phyloP scores from a whole-genome alignment of 2,329 filamentous ascomycete genomes.

The Didymella segeticola region DNA sequence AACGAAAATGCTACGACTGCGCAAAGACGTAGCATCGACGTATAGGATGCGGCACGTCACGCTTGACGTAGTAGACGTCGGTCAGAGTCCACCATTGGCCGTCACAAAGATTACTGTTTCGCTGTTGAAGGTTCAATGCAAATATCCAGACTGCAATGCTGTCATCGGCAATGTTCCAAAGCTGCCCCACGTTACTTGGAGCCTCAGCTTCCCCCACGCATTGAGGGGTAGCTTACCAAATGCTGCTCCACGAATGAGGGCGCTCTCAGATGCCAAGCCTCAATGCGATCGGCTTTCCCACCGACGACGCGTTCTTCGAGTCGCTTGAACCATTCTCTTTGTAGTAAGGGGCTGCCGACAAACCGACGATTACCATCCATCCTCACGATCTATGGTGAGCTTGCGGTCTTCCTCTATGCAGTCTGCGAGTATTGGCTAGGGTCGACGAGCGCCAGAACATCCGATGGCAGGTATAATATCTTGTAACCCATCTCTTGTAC shows the following conservation, averaged over 20 bases:
- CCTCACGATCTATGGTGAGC: neutral
- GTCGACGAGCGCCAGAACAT: neutral
- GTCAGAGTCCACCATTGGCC: neutral
- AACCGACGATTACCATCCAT: constrained; percentile 2
- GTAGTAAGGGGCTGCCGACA: constrained; percentile 14
- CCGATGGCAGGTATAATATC: neutral
- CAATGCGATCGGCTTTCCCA: constrained; percentile 13
- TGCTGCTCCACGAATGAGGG: constrained; percentile 9
- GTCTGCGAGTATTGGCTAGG: neutral
- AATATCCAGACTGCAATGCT: constrained; percentile 5
- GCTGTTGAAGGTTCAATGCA: neutral
- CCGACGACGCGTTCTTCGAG: neutral
- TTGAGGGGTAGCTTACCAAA: constrained; percentile 12
- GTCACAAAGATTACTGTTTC: neutral
- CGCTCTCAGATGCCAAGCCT: neutral
- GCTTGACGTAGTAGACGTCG: neutral
- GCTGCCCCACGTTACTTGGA: constrained; percentile 12
- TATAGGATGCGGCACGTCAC: neutral
- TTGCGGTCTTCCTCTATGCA: neutral
- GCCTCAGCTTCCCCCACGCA: constrained; percentile 17
- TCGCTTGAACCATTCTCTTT: constrained; percentile 14
- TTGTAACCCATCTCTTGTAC: neutral
- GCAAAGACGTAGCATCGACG: constrained; percentile 3
- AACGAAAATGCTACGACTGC: constrained; percentile 19
- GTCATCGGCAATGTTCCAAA: constrained; percentile 11